Conservation (phyloP, 345 rosid species). For the Citrus sp. region DNA sequence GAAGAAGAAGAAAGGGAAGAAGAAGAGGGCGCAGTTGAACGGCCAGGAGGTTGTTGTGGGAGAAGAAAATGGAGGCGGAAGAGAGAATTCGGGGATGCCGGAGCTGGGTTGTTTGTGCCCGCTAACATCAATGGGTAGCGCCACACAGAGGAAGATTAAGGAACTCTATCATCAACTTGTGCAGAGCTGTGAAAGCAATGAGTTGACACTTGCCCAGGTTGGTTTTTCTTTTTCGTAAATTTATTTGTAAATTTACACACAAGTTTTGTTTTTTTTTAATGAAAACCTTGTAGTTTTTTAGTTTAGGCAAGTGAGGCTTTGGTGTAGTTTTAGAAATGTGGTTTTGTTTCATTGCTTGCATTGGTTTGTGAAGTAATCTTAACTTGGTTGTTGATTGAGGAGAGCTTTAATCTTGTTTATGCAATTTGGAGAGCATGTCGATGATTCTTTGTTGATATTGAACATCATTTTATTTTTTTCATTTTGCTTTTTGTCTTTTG, state of each 20-base stretch:
- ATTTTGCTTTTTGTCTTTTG: not conserved
- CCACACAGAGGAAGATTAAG: slow-evolving; percentile 94
- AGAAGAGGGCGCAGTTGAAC: slow-evolving; percentile 18
- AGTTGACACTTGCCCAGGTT: slow-evolving; percentile 84
- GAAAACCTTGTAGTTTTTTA: not conserved
- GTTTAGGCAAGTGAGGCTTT: not conserved
- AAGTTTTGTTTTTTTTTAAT: not conserved
- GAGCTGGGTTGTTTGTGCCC: slow-evolving; percentile 76
- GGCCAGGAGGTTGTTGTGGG: not conserved
- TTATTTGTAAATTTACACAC: not conserved
- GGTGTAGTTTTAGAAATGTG: not conserved
- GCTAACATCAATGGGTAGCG: slow-evolving; percentile 75
- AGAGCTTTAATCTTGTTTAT: not conserved
- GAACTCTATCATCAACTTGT: slow-evolving; percentile 81
- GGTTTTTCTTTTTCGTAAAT: not conserved
- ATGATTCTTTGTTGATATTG: not conserved
- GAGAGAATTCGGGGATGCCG: slow-evolving; percentile 38
- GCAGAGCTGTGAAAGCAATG: slow-evolving; percentile 58
- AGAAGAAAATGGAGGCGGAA: slow-evolving; percentile 23
- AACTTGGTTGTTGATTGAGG: slow-evolving; percentile 3
- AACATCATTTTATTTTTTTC: not conserved
- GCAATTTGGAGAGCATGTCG: not conserved
- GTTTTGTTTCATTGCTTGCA: not conserved
- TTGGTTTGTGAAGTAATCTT: not conserved
- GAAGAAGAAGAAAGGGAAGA: slow-evolving; percentile 24